phyloP scores from a whole-genome alignment of 441 rosid genomes.

The Erodium trifolium region DNA sequence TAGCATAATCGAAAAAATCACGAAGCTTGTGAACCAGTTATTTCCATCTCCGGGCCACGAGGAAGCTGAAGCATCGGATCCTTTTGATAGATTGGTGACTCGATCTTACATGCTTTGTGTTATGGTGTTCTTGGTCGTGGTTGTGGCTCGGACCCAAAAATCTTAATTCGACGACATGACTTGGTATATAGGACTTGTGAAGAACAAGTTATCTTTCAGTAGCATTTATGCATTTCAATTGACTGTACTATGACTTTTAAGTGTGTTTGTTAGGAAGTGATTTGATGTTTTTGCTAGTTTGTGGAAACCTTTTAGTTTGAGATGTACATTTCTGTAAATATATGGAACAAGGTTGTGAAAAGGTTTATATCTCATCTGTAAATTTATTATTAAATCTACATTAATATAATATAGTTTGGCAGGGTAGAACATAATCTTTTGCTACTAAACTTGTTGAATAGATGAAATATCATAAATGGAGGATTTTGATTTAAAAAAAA shows the following conservation, averaged over 20 bases:
- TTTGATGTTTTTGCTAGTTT: too few relatives aligned
- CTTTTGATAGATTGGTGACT: constrained; percentile 56
- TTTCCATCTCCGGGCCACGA: constrained; percentile 31
- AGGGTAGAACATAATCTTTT: too few relatives aligned
- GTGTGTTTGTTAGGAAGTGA: not conserved
- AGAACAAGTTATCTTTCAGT: not conserved
- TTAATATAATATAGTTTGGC: too few relatives aligned
- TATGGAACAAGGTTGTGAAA: too few relatives aligned
- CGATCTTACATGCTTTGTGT: constrained; percentile 59
- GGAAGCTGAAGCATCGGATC: constrained; percentile 28
- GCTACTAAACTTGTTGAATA: too few relatives aligned
- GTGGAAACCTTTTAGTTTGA: too few relatives aligned
- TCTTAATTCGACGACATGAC: constrained; percentile 65
- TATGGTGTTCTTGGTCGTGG: constrained; percentile 64
- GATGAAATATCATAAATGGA: too few relatives aligned
- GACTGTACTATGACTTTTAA: not conserved
- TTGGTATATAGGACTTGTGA: constrained; percentile 8
- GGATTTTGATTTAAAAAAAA: too few relatives aligned
- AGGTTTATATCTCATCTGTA: too few relatives aligned
- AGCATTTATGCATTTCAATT: not conserved
- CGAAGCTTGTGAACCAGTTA: constrained; percentile 43
- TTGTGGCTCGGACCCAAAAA: constrained; percentile 41
- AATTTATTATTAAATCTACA: too few relatives aligned
- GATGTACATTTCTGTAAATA: too few relatives aligned
- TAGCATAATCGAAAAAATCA: constrained; percentile 47